Base-by-base conservation (phyloP, 1,284 basidiomycete species). In the Ganoderma lingzhi region DNA sequence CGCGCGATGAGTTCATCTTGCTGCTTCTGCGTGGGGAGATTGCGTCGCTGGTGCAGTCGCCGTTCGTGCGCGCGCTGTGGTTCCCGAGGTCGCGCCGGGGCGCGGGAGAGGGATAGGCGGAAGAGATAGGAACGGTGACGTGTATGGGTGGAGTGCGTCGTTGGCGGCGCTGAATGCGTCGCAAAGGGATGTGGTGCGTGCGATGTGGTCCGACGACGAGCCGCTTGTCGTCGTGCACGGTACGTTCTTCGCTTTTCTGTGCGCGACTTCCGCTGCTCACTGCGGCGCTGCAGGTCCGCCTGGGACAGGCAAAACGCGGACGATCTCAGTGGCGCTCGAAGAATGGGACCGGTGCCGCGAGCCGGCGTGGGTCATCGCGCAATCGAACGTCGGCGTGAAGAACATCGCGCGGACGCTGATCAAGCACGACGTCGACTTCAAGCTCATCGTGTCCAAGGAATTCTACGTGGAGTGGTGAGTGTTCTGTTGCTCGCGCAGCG, bases 391-490 rank as follows among this genome's bases (percentile, higher is more conserved):
- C 39, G 81, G 84, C 3, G 86, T 87, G 6, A 86, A 86, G 72
- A 87, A 87, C 63, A 85, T 87, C 28, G 87, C 86, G 0, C 83
- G 85, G 68, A 86, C 83, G 61, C 76, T 87, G 8, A 65, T 75
- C 41, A 78, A 79, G 9, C 70, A 77, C 59, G 77, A 64, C 0
- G 30, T 60, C 3, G 63, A 80, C 17, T 87, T 84, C 74, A 84
- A 73, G 64, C 70, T 87, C 2, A 66, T 87, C 6, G 82, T 87
- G 3, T 85, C 86, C 0, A 80, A 81, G 48, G 88, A 89, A 19
- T 90, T 90, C 74, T 80, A 84, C 53, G 78, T 79, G 74, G 87
- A 86, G 69, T 92, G 91, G 91, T 91, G 68, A 67, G 84, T 35
- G 12, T 19, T 23, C 8, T 6, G n/a, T n/a, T n/a, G n/a, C 39